Conservation (phyloP, 176 grass and related monocot species). For the Triticum dicoccoides region DNA sequence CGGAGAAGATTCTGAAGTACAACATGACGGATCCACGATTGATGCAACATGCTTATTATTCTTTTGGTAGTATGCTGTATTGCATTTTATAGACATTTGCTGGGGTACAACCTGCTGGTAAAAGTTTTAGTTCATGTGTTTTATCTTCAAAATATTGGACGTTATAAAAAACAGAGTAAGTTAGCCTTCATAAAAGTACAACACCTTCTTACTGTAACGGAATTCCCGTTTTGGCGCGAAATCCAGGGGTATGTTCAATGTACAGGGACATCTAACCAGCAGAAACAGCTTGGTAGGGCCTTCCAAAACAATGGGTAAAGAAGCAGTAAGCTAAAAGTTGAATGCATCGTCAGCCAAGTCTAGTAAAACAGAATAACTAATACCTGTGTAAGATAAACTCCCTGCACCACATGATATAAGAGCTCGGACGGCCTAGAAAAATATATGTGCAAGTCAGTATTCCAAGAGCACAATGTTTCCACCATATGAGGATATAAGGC, state of each 20-base stretch:
- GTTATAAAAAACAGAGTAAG: conserved; percentile 9
- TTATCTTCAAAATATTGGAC: background rate
- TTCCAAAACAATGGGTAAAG: conserved; percentile 34
- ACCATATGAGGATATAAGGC: background rate
- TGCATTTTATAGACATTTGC: conserved; percentile 79
- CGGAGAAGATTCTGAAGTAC: conserved; percentile 28
- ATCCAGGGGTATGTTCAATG: conserved; percentile 69
- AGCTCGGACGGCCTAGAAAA: conserved; percentile 72
- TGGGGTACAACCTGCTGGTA: conserved; percentile 51
- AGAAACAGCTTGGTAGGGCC: conserved; percentile 87
- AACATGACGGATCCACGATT: conserved; percentile 22
- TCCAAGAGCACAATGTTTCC: too few species aligned
- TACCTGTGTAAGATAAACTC: conserved; percentile 75
- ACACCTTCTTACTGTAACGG: conserved; percentile 82
- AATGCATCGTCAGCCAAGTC: conserved; percentile 2
- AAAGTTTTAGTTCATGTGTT: background rate
- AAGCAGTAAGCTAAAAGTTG: conserved; percentile 11
- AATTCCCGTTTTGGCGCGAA: conserved; percentile 95
- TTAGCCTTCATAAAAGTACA: conserved; percentile 6
- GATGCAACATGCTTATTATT: conserved; percentile 29
- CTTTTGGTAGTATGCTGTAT: conserved; percentile 18
- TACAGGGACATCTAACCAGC: conserved; percentile 62
- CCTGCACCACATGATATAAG: conserved; percentile 87
- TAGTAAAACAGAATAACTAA: conserved; percentile 9
- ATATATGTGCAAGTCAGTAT: conserved; percentile 5